Base-by-base conservation (phyloP, 2,329 filamentous ascomycete genomes). In the Camillea tinctor region DNA sequence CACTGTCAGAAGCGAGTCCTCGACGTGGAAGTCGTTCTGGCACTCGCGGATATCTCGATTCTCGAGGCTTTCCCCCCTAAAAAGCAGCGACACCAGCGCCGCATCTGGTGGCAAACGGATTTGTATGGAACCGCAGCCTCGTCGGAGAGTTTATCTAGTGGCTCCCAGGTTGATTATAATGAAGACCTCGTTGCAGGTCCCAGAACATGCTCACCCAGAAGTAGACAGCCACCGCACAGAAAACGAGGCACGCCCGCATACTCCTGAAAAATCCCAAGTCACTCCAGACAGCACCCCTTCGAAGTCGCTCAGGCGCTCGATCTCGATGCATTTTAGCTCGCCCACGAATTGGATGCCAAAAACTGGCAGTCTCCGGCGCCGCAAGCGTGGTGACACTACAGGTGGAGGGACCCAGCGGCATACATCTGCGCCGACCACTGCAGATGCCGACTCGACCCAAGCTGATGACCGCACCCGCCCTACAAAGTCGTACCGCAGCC, bases 291-390 rank as follows among this genome's bases (percentile, higher is more conserved):
- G 73, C 24, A 78, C 78, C 1, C 77, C 79, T 1, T 75, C 78
- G 7, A 81, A 79, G 66, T 76, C 73, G 55, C 75, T 81, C 13
- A 79, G 77, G 57, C 80, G 82, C 60, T 87, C 86, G 17, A 75
- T 84, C 23, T 88, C 86, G 17, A 82, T 85, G 78, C 84, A 86
- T 57, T 84, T 88, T 61, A 78, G 79, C 61, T 83, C 85, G 1
- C 79, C 85, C 17, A 78, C 76, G 54, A 81, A 76, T 54, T 87
- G 85, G 84, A 82, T 86, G 63, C 75, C 82, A 36, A 82, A 77
- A 70, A 78, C 80, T 8, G 81, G 83, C 57, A 88, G 85, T 73
- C 69, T 87, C 56, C 81, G 84, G 54, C 81, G 81, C 21, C 75
- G 79, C 26, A 88, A 86, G 72, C 79, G 81, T 61, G 78, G 77